A percentile compares a stretch with the other conserved stretches of the same genome.
phyloP scores from a whole-genome alignment of 331 rosid genomes.

The Pyrus hybrid region DNA sequence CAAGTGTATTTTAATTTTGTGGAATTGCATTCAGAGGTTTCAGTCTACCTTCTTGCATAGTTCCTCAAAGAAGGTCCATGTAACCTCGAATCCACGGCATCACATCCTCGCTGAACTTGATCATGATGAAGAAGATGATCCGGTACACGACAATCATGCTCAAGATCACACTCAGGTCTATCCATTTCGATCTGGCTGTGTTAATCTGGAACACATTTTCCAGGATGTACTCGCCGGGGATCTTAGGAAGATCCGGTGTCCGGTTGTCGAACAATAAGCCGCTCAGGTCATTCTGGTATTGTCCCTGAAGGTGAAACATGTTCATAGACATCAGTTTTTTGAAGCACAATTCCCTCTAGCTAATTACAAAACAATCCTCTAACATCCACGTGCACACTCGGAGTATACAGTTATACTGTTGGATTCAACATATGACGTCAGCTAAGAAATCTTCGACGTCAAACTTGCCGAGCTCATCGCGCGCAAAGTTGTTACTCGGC shows the following conservation, averaged over 20 bases:
- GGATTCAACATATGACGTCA: no score
- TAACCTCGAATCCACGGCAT: conserved; percentile 91
- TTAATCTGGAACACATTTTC: conserved; percentile 68
- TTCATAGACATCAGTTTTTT: background rate
- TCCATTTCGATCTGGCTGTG: conserved; percentile 74
- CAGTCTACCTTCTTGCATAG: conserved; percentile 28
- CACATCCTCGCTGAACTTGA: conserved; percentile 80
- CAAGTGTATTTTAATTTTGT: background rate
- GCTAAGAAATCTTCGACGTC: no score
- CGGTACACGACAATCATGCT: conserved; percentile 83
- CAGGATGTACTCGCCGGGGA: conserved; percentile 77
- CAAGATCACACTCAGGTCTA: conserved; percentile 51
- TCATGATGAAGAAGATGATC: conserved; percentile 61
- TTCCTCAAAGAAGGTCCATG: conserved; percentile 75
- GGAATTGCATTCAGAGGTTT: background rate
- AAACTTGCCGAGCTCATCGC: no score
- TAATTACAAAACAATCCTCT: no score
- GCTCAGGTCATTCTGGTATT: conserved; percentile 76
- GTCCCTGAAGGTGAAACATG: conserved; percentile 56
- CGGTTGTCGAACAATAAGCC: conserved; percentile 74
- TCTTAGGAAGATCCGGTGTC: conserved; percentile 46
- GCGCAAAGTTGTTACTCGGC: conserved; percentile 23
- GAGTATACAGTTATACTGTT: no score
- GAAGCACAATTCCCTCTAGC: background rate
- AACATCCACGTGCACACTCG: no score